Evolutionary conservation across 1,284 basidiomycete genomes (phyloP).

Genomic region (Ustilago bromivora): DNA sequence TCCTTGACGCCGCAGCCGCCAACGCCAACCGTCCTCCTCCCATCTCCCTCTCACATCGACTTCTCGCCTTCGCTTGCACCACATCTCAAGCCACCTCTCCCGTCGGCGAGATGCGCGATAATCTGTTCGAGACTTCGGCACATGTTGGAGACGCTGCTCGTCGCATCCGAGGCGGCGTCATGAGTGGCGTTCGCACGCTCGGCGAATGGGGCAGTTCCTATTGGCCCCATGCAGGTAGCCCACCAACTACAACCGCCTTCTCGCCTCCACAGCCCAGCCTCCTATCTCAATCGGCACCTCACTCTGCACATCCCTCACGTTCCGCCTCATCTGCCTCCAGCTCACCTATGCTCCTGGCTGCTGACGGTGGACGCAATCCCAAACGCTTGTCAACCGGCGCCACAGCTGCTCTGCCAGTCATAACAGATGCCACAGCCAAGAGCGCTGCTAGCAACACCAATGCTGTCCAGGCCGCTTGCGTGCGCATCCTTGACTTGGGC

Average conservation of each 20-base stretch:
- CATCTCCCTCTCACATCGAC: slow-evolving; percentile 38
- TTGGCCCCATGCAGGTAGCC: slow-evolving; percentile 37
- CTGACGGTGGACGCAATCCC: slow-evolving; percentile 12
- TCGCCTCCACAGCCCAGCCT: slow-evolving; percentile 28
- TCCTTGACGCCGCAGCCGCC: slow-evolving; percentile 21
- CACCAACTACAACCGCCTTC: slow-evolving; percentile 9
- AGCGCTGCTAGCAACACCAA: not conserved
- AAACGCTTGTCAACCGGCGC: slow-evolving; percentile 26
- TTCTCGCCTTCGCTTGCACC: slow-evolving; percentile 36
- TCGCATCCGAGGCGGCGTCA: slow-evolving; percentile 45
- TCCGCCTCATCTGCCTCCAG: slow-evolving; percentile 32
- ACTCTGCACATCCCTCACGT: slow-evolving; percentile 17
- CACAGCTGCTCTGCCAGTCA: not conserved
- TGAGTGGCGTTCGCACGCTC: slow-evolving; percentile 46
- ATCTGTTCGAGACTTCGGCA: slow-evolving; percentile 46
- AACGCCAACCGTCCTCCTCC: slow-evolving; percentile 15
- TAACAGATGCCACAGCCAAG: not conserved
- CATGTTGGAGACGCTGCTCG: slow-evolving; percentile 49
- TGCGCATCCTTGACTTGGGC: slow-evolving; percentile 39
- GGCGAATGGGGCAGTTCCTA: slow-evolving; percentile 52
- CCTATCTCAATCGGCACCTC: slow-evolving; percentile 45
- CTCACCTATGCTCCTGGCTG: slow-evolving; percentile 40
- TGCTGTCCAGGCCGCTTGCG: slow-evolving; percentile 11
- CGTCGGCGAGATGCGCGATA: slow-evolving; percentile 48
- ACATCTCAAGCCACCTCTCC: slow-evolving; percentile 8